Percentiles rank a stretch among this genome's conserved stretches.
phyloP scores from a whole-genome alignment of 306 rosid species.

The Adenanthera pavonina region DNA sequence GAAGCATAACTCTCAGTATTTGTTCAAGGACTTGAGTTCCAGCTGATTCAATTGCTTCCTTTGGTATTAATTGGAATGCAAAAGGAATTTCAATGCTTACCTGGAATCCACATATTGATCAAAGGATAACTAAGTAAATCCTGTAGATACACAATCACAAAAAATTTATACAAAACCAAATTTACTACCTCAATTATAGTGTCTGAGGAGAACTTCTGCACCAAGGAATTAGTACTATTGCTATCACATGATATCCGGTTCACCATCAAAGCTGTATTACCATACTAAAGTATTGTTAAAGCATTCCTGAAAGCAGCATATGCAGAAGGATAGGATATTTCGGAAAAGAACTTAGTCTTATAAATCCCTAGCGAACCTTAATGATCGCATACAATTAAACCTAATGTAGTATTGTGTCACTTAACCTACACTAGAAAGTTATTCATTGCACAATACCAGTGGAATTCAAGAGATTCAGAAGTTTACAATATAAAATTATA shows the following conservation, averaged over 20 bases:
- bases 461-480: background rate
- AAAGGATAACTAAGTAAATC: conserved; percentile 6
- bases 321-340: conserved; percentile 43
- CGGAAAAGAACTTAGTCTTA: background rate
- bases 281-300: conserved; percentile 83
- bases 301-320: conserved; percentile 68
- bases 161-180: conserved; percentile 21
- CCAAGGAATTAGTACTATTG: conserved; percentile 45
- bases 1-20: conserved; percentile 86
- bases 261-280: conserved; percentile 96
- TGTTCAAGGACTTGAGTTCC: conserved; percentile 97
- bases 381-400: background rate
- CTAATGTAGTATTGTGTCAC: background rate
- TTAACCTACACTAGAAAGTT: background rate
- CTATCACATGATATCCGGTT: conserved; percentile 80
- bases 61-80: conserved; percentile 78
- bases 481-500: background rate
- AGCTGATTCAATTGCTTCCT: conserved; percentile 85
- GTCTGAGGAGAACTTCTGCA: conserved; percentile 79
- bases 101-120: conserved; percentile 56
- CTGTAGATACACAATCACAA: conserved; percentile 4
- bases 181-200: conserved; percentile 79
- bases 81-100: conserved; percentile 86
- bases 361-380: background rate
- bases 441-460: background rate